Percentiles rank a stretch among this genome's conserved stretches.
Conservation (phyloP, 768 basidiomycete genomes). For the Lentinus tigrinus region DNA sequence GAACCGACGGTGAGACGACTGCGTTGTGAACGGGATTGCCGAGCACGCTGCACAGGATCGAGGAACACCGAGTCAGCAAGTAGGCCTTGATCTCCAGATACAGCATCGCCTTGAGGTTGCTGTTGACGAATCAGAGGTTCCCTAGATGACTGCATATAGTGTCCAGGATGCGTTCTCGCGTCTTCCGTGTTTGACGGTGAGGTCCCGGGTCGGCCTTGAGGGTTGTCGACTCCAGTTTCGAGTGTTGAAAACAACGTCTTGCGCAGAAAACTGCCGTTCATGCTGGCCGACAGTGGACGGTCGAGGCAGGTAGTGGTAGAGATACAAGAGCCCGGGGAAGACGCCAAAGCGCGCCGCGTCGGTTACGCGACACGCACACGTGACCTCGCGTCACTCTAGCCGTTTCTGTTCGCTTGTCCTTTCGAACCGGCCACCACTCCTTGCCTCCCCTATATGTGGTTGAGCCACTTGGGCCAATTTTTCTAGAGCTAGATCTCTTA, state of each 20-base stretch:
- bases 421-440: not conserved
- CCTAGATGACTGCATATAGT: no score
- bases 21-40: conserved; percentile 4
- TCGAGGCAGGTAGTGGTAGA: not conserved
- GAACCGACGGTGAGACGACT: conserved; percentile 7
- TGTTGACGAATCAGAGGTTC: not conserved
- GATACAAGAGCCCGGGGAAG: not conserved
- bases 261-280: conserved; percentile 11
- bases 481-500: not conserved
- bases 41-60: not conserved
- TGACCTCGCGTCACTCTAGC: not conserved
- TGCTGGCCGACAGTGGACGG: not conserved
- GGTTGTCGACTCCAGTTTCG: not conserved
- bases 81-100: not conserved
- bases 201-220: not conserved
- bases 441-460: not conserved
- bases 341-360: not conserved
- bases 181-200: not conserved
- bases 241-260: conserved; percentile 3
- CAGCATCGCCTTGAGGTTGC: not conserved
- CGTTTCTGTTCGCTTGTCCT: not conserved
- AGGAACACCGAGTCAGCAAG: not conserved
- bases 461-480: not conserved
- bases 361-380: conserved; percentile 9
- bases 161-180: not conserved